Evolutionary conservation across 176 grass and related monocot genomes (phyloP), one percentile per base, ranked within the genome.

Genomic region (Rhynchospora breviuscula): DNA sequence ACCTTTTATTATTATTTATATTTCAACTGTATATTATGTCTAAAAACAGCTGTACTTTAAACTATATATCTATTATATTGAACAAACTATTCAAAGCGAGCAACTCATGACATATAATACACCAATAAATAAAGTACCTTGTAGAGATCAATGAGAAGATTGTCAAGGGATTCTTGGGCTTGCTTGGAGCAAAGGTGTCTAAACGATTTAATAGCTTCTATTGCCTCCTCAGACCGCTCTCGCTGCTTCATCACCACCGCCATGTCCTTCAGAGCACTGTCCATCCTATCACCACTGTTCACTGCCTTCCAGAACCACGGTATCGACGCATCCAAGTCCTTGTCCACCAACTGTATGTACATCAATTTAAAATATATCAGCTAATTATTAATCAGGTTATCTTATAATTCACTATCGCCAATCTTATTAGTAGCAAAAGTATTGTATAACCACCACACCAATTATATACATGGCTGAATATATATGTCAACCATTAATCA

Each of bases 231-330:
- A 1, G 86, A 86, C 45, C 90, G 90, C 0, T 92, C 89, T 19
- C 85, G 79, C 80, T 97, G 94, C 89, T 97, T 97, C 91, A 94
- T 94, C 47, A 97, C 94, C 56, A 94, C 89, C 4, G 86, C 91
- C 94, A 97, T 97, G 88, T 97, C 94, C 84, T 97, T 97, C 44
- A 97, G 84, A 49, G 94, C 94, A 68, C 94, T 97, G 52, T 94
- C 88, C 49, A 94, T 29, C 85, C 91, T 84, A 78, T 97, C 94
- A 25, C 90, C 79, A 8, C 26, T 63, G 54, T 90, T 79, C 65
- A 97, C 90, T 21, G 94, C 94, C 89, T 86, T 92, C 94, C 94
- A 94, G 43, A 97, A 97, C 94, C 94, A 97, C 61, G 63, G 74
- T 81, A 97, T 94, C 8, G 91, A 91, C 33, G 79, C 86, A 59